These are phyloP conservation scores for Podospora didyma DNA, from an alignment of 495 filamentous ascomycete genomes.

Conservation along the genomic window DNA sequence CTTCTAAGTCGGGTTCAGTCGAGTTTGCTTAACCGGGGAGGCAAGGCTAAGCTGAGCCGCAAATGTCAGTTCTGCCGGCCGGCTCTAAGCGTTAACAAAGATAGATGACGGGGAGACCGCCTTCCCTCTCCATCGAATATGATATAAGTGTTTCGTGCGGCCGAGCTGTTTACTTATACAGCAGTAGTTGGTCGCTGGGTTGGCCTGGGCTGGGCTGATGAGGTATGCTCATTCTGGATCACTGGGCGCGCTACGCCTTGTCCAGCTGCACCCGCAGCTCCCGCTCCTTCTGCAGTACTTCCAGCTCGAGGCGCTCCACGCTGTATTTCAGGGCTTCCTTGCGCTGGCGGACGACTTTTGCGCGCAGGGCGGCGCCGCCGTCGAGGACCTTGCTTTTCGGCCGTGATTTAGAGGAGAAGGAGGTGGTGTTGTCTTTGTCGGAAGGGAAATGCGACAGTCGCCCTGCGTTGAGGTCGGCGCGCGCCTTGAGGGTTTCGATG, in stretches of 20 bases:
- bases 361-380: slow-evolving; percentile 32
- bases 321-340: slow-evolving; percentile 46
- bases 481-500: slow-evolving; percentile 45
- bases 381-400: slow-evolving; percentile 11
- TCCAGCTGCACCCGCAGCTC: slow-evolving; percentile 45
- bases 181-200: too few relatives aligned
- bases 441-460: slow-evolving; percentile 26
- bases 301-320: slow-evolving; percentile 47
- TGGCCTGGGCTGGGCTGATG: too few relatives aligned
- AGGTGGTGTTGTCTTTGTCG: background rate
- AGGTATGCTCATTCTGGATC: too few relatives aligned
- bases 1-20: too few relatives aligned
- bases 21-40: too few relatives aligned
- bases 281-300: slow-evolving; percentile 48
- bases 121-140: too few relatives aligned
- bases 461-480: slow-evolving; percentile 43
- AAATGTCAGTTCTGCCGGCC: too few relatives aligned
- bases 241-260: slow-evolving; percentile 10
- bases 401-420: background rate
- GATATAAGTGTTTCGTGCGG: too few relatives aligned
- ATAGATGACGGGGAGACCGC: too few relatives aligned
- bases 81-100: too few relatives aligned
- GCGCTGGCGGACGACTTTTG: slow-evolving; percentile 35
- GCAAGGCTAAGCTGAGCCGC: too few relatives aligned
- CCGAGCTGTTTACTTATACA: too few relatives aligned